Conservation (phyloP, 1,139 yeast species). For the Casaregolazyma suthepensis region DNA sequence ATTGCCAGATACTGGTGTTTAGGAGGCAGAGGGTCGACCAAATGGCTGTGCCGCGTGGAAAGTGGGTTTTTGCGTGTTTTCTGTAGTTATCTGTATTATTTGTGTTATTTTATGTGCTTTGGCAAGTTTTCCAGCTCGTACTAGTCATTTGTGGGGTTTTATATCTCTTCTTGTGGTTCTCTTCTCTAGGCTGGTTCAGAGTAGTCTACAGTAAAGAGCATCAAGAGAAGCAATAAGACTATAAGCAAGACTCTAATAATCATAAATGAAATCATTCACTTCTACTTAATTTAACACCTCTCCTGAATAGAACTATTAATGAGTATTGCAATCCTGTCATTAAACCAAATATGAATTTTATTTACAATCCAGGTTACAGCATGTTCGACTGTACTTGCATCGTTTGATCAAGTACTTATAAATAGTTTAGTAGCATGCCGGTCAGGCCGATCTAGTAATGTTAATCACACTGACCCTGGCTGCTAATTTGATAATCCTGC, state of each 20-base stretch:
- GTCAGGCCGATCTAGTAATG: no score
- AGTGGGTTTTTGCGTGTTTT: background rate
- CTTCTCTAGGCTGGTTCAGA: no score
- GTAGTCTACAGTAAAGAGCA: no score
- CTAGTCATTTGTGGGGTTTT: background rate
- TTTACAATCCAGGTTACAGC: background rate
- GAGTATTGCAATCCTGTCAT: background rate
- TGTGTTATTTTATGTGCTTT: no score
- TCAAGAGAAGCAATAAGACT: no score
- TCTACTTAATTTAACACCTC: background rate
- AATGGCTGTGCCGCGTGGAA: background rate
- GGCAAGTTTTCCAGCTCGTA: background rate
- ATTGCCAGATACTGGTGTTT: conserved; percentile 16
- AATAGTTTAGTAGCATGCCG: background rate
- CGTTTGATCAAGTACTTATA: background rate
- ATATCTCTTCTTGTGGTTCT: background rate
- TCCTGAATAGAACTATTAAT: background rate
- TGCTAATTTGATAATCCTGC: background rate
- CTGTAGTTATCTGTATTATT: background rate
- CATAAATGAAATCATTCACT: no score
- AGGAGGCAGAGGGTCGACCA: background rate
- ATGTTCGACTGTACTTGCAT: background rate
- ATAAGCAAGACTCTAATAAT: no score
- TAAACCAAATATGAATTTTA: background rate
- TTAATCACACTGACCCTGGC: no score